Evolutionary conservation across 192 early-diverging fungal species (phyloP), one percentile per base, ranked within the genome.

Genomic region (Coemansia sp.): DNA sequence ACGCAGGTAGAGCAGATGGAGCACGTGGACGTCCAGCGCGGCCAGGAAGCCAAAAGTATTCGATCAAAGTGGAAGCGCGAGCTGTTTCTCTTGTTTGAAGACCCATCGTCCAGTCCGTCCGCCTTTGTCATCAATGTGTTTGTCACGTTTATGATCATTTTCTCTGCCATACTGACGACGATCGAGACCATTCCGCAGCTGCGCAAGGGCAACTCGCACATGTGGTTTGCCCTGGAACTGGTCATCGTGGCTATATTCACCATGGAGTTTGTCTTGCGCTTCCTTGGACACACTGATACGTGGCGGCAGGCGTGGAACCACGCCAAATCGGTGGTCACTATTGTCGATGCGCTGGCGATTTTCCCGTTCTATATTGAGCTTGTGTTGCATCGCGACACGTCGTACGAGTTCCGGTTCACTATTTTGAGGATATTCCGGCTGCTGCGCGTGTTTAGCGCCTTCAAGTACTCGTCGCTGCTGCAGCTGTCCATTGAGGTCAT

Each of bases 401-500:
- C 89, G 9, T 90, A 88, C 62, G 89, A 89, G 69, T 93, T 93
- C 73, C 87, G 92, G 11, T 91, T 93, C 79, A 93, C 92, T n/a
- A 91, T 92, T 54, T 70, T 93, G 70, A 83, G 91, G 27, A 72
- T 92, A 10, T 92, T 93, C 72, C 86, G 92, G 31, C 77, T 93
- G 10, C 72, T 93, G 51, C 86, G 92, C 21, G 85, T 93, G 3
- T 93, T 93, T 75, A 90, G 90, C 45, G 89, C 89, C 6, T 93
- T 91, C 73, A 91, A 92, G 66, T 91, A 93, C 77, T 91, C 90
- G 57, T 90, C 89, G 44, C 87, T 91, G 13, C 86, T 93, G 62
- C 85, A 91, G 59, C 88, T 93, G 87, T 91, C 91, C 2, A 91
- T 93, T 33, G 92, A 93, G 46, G 92, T 93, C 53, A 89, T 93